Evolutionary conservation across 2,329 filamentous ascomycete genomes (phyloP).

Genomic region (Clarireedia monteithiana): DNA sequence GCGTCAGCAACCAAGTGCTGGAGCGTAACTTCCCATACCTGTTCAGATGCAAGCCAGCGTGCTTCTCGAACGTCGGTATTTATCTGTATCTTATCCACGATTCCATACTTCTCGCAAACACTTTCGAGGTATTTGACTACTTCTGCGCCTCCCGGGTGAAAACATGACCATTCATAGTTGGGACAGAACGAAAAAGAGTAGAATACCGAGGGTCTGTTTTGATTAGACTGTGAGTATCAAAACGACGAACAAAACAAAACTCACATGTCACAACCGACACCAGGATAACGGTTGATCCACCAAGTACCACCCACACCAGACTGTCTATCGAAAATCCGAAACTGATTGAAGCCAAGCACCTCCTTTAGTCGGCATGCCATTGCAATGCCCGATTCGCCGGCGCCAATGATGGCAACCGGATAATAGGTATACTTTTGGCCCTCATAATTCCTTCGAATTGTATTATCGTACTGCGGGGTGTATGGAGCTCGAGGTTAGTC

Average conservation of each 20-base stretch:
- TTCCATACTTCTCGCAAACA: conserved; percentile 44
- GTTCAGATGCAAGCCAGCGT: conserved; percentile 43
- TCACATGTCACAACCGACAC: conserved; percentile 44
- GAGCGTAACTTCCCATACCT: conserved; percentile 47
- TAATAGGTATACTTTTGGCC: conserved; percentile 31
- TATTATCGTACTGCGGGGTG: conserved; percentile 20
- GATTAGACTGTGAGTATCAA: conserved; percentile 7
- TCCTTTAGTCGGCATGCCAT: conserved; percentile 50
- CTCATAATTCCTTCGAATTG: conserved; percentile 34
- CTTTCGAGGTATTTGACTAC: conserved; percentile 46
- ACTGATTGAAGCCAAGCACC: conserved; percentile 47
- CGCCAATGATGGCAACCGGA: conserved; percentile 46
- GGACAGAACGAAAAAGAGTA: conserved; percentile 56
- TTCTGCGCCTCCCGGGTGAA: conserved; percentile 52
- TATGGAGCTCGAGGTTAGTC: not conserved
- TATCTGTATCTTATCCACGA: conserved; percentile 50
- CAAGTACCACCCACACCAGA: conserved; percentile 44
- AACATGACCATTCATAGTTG: conserved; percentile 48
- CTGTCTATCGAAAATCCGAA: conserved; percentile 49
- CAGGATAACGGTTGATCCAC: conserved; percentile 53
- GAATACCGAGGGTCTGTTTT: conserved; percentile 42
- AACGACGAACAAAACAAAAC: not conserved
- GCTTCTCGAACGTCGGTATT: conserved; percentile 48
- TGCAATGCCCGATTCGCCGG: conserved; percentile 51
- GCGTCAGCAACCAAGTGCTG: conserved; percentile 42